Evolutionary conservation across 345 rosid species (phyloP).

Genomic region (Balakata baccata): DNA sequence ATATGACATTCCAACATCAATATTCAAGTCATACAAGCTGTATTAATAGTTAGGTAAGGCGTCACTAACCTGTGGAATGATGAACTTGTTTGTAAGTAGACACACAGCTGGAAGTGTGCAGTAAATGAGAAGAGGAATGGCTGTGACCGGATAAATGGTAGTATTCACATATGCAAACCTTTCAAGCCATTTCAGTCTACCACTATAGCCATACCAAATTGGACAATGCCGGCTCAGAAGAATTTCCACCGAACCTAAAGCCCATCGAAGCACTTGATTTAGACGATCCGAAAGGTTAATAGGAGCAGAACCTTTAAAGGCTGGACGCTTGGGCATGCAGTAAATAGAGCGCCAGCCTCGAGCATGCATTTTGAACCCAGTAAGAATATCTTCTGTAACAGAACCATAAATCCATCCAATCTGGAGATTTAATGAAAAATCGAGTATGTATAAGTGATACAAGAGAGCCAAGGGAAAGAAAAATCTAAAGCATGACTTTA

Average conservation of each 20-base stretch:
- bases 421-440: constrained; percentile 36
- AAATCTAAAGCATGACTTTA: constrained; percentile 7
- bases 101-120: constrained; percentile 91
- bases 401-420: constrained; percentile 98
- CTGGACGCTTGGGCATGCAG: constrained; percentile 82
- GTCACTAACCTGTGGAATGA: constrained; percentile 73
- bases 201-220: constrained; percentile 86
- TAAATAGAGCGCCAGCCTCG: constrained; percentile 97
- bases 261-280: constrained; percentile 98
- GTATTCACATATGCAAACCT: constrained; percentile 86
- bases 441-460: not conserved
- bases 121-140: constrained; percentile 82
- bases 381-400: constrained; percentile 93
- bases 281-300: constrained; percentile 94
- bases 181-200: constrained; percentile 86
- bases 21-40: not conserved
- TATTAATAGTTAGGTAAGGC: not conserved
- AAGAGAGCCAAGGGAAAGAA: not conserved
- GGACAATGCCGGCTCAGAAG: constrained; percentile 94
- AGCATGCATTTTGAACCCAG: constrained; percentile 97
- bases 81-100: constrained; percentile 88
- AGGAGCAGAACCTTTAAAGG: constrained; percentile 93
- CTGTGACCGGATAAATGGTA: constrained; percentile 79
- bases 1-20: not conserved
- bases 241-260: constrained; percentile 89